These are phyloP conservation scores for Binderoboletus segoi DNA, from an alignment of 1,284 basidiomycete species.

Conservation along the genomic window DNA sequence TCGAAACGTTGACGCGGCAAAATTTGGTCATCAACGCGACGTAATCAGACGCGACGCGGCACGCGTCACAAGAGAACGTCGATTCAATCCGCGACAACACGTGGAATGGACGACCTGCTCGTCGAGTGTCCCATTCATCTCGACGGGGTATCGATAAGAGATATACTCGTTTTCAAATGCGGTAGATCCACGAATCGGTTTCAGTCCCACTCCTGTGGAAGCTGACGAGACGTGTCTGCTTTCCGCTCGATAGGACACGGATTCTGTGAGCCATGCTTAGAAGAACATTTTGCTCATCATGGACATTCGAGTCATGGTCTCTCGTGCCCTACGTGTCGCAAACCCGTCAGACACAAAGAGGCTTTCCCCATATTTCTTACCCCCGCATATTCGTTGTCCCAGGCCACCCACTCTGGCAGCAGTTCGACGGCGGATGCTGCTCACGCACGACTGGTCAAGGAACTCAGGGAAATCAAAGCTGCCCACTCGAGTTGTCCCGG, in stretches of 20 bases:
- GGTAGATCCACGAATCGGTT: conserved; percentile 22
- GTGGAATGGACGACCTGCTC: conserved; percentile 24
- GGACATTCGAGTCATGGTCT: background rate
- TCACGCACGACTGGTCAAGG: conserved; percentile 11
- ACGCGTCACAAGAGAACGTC: too few relatives aligned
- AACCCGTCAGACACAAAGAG: conserved; percentile 30
- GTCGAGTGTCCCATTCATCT: conserved; percentile 38
- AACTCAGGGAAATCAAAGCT: conserved; percentile 17
- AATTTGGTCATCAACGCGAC: background rate
- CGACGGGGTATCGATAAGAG: conserved; percentile 29
- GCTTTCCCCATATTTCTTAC: conserved; percentile 31
- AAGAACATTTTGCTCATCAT: conserved; percentile 23
- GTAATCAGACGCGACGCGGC: background rate
- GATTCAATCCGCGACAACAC: too few relatives aligned
- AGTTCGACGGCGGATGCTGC: conserved; percentile 4
- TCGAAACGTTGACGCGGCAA: too few relatives aligned
- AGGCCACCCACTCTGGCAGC: background rate
- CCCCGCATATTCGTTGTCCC: conserved; percentile 16
- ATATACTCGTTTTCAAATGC: conserved; percentile 34
- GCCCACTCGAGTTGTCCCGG: conserved; percentile 16
- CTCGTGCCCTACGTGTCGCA: conserved; percentile 34
- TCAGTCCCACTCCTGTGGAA: conserved; percentile 1
- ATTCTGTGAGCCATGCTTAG: conserved; percentile 33
- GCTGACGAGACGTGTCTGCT: conserved; percentile 17
- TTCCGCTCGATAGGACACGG: conserved; percentile 31